Base-by-base conservation (phyloP, 148 eudicot species). In the Vaccinium vitisidaea region DNA sequence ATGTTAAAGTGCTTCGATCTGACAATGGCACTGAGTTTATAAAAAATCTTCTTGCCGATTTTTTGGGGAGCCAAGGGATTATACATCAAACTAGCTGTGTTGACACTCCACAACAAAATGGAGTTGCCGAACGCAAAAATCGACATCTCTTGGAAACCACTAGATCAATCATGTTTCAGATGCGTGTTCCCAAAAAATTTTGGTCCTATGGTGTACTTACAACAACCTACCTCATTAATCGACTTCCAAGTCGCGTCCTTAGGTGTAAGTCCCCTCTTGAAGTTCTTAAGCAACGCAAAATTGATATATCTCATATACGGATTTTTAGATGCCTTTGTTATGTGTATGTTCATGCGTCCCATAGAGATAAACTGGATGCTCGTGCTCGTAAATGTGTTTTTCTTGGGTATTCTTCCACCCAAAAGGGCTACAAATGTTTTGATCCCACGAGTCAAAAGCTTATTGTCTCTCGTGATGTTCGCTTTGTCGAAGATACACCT, bases 71-170 rank as follows among this genome's bases (percentile, higher is more conserved):
- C 30, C 27, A 63, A n/a, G 30, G 30, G 7, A 63, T 36, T 36
- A 25, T 27, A 8, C 36, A 67, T 25, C 73, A 36, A 73, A 73
- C 9, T 5, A 36, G 8, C 15, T 73, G 77, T 6, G 49, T 73
- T 73, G 48, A 15, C 49, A 14, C 77, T 73, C 77, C 77, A 73
- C 77, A 73, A 73, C 18, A 73, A 70, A 73, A 73, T 73, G 49
- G 49, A 73, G 19, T 73, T 5, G 49, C 4, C 49, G 77, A 73
- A 36, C 49, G 21, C 9, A 73, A 73, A 32, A 73, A 73, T 73
- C 15, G 8, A 4, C 77, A 73, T 36, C 48, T 73, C 27, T 15
- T 73, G 19, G 21, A 30, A 32, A 73, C 21, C 6, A 32, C 77
- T 14, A 36, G 49, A 73, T 73, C 49, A 4, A 8, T 73, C 19